phyloP scores from a whole-genome alignment of 768 basidiomycete species.

The Russula lepida region DNA sequence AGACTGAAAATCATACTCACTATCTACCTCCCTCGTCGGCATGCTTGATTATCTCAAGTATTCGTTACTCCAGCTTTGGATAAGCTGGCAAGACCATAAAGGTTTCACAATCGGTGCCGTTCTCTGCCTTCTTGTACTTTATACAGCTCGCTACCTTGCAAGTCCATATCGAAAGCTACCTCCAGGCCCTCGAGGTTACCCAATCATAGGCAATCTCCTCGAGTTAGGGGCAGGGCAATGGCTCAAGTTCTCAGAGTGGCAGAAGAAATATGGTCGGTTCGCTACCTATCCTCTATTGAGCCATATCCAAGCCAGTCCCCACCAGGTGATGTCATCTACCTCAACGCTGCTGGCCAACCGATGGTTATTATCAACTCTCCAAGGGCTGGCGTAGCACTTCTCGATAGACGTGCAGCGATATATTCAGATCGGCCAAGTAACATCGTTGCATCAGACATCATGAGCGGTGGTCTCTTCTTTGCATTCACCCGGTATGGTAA shows the following conservation, averaged over 20 bases:
- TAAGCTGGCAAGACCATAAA: background rate
- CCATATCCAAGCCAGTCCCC: too few relatives aligned
- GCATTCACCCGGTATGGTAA: too few relatives aligned
- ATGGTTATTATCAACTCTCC: too few relatives aligned
- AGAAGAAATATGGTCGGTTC: background rate
- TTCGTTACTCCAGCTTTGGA: background rate
- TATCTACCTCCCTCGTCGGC: background rate
- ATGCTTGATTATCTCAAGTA: background rate
- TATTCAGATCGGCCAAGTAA: too few relatives aligned
- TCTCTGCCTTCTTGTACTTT: background rate
- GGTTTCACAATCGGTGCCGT: background rate
- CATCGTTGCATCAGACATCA: background rate
- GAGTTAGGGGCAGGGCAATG: too few relatives aligned
- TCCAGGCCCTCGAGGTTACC: too few relatives aligned
- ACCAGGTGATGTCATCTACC: too few relatives aligned
- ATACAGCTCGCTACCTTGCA: background rate
- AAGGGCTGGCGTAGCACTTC: too few relatives aligned
- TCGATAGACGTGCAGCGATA: too few relatives aligned
- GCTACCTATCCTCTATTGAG: background rate
- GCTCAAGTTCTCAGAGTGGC: background rate
- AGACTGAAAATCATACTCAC: background rate
- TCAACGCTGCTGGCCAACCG: too few relatives aligned
- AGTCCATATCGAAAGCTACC: too few relatives aligned
- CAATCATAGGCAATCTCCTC: too few relatives aligned
- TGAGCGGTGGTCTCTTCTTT: background rate